Conservation (phyloP, 164 flowering plant genomes). For the Vitis amurensis region DNA sequence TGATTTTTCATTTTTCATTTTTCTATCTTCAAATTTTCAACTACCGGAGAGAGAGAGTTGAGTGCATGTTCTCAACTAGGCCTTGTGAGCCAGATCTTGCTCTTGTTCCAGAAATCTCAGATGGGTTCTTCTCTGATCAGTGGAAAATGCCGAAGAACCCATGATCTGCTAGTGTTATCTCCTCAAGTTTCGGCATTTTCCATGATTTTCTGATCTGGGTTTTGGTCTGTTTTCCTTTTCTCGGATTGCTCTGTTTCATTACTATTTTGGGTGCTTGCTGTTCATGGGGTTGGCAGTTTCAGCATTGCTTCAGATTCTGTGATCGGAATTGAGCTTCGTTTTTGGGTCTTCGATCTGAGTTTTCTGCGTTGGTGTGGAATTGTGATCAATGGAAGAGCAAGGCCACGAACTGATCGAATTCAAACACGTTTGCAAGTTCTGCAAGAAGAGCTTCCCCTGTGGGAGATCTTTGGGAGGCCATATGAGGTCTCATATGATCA, state of each 20-base stretch:
- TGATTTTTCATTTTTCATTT: slow-evolving; percentile 8
- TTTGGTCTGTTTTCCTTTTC: slow-evolving; percentile 1
- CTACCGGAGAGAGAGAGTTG: slow-evolving; percentile 22
- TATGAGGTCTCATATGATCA: slow-evolving; percentile 83
- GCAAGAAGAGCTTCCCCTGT: slow-evolving; percentile 67
- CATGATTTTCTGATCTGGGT: slow-evolving; percentile 38
- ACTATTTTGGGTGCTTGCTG: neutral
- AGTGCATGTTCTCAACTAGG: neutral
- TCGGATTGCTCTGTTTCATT: slow-evolving; percentile 15
- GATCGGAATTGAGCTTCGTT: neutral
- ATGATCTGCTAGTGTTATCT: slow-evolving; percentile 19
- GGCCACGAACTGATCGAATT: slow-evolving; percentile 12
- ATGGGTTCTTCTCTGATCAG: slow-evolving; percentile 24
- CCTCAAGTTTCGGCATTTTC: slow-evolving; percentile 13
- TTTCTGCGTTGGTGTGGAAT: neutral
- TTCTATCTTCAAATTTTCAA: slow-evolving; percentile 23
- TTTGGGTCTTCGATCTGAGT: slow-evolving; percentile 11
- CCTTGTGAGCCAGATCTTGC: slow-evolving; percentile 30
- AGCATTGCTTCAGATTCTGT: slow-evolving; percentile 9
- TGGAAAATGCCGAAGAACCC: slow-evolving; percentile 13
- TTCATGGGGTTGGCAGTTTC: neutral
- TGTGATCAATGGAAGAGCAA: slow-evolving; percentile 35
- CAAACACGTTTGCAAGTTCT: slow-evolving; percentile 71
- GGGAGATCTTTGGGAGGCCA: slow-evolving; percentile 96
- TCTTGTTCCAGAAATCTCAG: slow-evolving; percentile 15